Percentiles rank a stretch among this genome's conserved stretches.
phyloP scores from a whole-genome alignment of 2,329 filamentous ascomycete species.

The Aureobasidium zeae region DNA sequence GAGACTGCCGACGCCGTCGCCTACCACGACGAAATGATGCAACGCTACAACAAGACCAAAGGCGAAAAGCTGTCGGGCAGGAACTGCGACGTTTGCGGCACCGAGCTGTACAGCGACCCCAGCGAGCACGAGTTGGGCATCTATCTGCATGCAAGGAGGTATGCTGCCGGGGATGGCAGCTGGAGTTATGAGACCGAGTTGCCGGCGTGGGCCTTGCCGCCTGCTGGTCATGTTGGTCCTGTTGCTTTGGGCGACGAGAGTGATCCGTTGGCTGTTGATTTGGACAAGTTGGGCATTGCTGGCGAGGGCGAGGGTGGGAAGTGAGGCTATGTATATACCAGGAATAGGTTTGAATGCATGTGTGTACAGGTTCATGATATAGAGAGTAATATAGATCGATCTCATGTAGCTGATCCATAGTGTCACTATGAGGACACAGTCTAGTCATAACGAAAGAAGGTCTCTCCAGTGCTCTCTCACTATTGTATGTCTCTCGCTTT shows the following conservation, averaged over 20 bases:
- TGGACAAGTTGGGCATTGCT: constrained; percentile 31
- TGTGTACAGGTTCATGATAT: too few species aligned
- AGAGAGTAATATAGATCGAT: too few species aligned
- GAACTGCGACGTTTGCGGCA: constrained; percentile 70
- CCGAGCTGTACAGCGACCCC: constrained; percentile 86
- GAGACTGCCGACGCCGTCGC: constrained; percentile 84
- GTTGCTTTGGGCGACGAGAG: constrained; percentile 49
- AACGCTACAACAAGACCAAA: constrained; percentile 78
- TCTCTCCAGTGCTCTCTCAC: too few species aligned
- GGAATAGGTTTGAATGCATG: too few species aligned
- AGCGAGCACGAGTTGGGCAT: constrained; percentile 83
- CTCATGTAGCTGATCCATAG: too few species aligned
- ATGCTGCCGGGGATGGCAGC: constrained; percentile 69
- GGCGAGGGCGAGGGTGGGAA: constrained; percentile 3
- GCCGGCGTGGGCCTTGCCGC: constrained; percentile 80
- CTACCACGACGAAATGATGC: constrained; percentile 90
- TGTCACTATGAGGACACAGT: too few species aligned
- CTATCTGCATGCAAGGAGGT: constrained; percentile 85
- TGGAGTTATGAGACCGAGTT: constrained; percentile 85
- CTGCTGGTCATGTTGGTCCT: constrained; percentile 61
- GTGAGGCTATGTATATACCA: too few species aligned
- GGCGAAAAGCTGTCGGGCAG: constrained; percentile 90
- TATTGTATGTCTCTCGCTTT: too few species aligned
- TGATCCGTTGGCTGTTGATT: constrained; percentile 37
- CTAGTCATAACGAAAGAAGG: too few species aligned